Conservation (phyloP, 2,329 filamentous ascomycete genomes). For the Fusarium fujikuroi region DNA sequence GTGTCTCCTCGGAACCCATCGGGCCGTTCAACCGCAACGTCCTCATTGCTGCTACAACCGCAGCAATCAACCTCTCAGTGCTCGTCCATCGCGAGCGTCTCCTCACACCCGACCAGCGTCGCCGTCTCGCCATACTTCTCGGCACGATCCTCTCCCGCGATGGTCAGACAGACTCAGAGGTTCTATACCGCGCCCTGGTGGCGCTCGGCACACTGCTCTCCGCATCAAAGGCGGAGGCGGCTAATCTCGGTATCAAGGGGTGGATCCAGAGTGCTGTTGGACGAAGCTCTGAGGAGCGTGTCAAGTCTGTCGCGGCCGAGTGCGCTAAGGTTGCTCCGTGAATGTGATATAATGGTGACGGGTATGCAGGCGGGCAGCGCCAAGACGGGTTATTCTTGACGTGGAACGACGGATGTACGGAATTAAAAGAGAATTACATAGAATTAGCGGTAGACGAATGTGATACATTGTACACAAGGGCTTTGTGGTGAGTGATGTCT, state of each 20-base stretch:
- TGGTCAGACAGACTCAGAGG: conserved; percentile 78
- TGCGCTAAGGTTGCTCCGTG: conserved; percentile 32
- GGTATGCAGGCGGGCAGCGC: conserved; percentile 20
- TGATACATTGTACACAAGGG: neutral
- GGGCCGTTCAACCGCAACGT: conserved; percentile 78
- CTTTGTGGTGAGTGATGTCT: neutral
- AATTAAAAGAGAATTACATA: conserved; percentile 13
- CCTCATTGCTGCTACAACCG: conserved; percentile 82
- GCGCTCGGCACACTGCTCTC: conserved; percentile 79
- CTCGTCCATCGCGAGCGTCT: conserved; percentile 65
- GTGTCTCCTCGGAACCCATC: conserved; percentile 59
- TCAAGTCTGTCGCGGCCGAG: conserved; percentile 47
- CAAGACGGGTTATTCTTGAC: conserved; percentile 15
- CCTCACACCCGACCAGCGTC: conserved; percentile 48
- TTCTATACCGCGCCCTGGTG: conserved; percentile 83
- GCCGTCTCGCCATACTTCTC: conserved; percentile 68
- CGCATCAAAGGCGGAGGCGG: conserved; percentile 59
- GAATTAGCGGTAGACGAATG: conserved; percentile 21
- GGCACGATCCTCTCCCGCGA: conserved; percentile 67
- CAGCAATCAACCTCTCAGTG: conserved; percentile 87
- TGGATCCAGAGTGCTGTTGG: conserved; percentile 58
- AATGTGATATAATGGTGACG: conserved; percentile 9
- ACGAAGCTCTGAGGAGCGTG: conserved; percentile 57
- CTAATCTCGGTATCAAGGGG: conserved; percentile 53
- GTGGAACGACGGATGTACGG: conserved; percentile 8